These are phyloP conservation scores for Aspergillus cavernicola DNA, from an alignment of 495 filamentous ascomycete genomes.

Conservation along the genomic window DNA sequence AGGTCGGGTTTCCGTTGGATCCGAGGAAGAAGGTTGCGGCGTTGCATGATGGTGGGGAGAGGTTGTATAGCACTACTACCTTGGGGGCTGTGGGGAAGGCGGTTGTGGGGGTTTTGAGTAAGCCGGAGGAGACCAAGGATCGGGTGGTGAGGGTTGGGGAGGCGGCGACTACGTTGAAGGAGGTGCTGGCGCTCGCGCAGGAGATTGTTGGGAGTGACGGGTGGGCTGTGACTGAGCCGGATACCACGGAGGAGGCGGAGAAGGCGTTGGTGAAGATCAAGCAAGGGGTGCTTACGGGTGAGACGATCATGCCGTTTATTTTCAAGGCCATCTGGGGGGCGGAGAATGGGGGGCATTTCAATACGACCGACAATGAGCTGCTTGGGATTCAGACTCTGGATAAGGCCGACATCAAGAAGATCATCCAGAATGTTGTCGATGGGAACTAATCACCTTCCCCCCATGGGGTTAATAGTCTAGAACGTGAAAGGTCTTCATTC, in stretches of 20 bases:
- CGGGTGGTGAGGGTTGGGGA: background rate
- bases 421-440: background rate
- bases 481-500: too few species aligned
- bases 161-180: background rate
- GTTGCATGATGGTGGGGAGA: slow-evolving; percentile 14
- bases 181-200: background rate
- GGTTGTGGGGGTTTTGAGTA: background rate
- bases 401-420: background rate
- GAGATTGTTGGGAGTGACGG: background rate
- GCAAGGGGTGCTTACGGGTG: background rate
- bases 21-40: background rate
- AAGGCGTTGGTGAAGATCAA: background rate
- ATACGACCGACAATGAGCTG: background rate
- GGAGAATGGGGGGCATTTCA: background rate
- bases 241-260: background rate
- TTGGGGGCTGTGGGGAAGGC: slow-evolving; percentile 4
- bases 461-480: too few species aligned
- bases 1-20: background rate
- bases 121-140: slow-evolving; percentile 3
- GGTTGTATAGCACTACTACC: slow-evolving; percentile 12
- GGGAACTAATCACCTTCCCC: background rate
- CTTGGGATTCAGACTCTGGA: background rate
- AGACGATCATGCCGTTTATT: background rate
- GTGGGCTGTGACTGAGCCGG: background rate
- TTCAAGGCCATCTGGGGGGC: background rate